Conservation (phyloP, 768 basidiomycete genomes). For the Cystofilobasidium capitatum region DNA sequence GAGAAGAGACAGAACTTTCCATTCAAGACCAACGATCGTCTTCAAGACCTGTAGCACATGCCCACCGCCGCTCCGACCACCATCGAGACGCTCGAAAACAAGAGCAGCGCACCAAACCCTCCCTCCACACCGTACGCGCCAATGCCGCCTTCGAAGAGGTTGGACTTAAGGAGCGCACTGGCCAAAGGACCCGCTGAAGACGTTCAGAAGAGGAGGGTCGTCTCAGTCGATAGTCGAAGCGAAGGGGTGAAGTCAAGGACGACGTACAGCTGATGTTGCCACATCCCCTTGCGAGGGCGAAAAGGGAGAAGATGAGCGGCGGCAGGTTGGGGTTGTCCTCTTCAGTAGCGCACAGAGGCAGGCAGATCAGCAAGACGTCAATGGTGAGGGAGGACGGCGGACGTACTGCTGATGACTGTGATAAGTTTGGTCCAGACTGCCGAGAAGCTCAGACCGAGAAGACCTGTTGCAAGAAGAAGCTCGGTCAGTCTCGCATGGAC, state of each 20-base stretch:
- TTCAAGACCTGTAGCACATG: background rate
- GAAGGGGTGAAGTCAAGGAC: background rate
- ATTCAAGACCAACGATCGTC: no score
- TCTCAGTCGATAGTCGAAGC: no score
- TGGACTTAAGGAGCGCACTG: constrained; percentile 32
- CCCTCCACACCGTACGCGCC: constrained; percentile 36
- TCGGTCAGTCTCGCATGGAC: no score
- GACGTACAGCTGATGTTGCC: constrained; percentile 34
- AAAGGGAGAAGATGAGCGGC: constrained; percentile 32
- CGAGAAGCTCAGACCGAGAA: background rate
- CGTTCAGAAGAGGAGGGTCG: no score
- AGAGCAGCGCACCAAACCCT: constrained; percentile 29
- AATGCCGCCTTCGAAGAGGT: constrained; percentile 27
- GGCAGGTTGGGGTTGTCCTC: constrained; percentile 33
- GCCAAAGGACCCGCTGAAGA: constrained; percentile 35
- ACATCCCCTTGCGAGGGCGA: constrained; percentile 32
- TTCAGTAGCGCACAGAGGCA: constrained; percentile 7
- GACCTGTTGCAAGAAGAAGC: no score
- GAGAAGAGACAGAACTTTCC: no score
- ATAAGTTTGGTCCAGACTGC: constrained; percentile 29
- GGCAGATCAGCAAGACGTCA: background rate
- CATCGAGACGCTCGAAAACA: background rate
- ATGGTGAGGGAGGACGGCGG: background rate
- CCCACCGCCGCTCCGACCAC: background rate
- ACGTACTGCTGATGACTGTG: constrained; percentile 32